Evolutionary conservation across 371 early-diverging fungal species (phyloP), one percentile per base, ranked within the genome.

Genomic region (Mucor velutinosus): DNA sequence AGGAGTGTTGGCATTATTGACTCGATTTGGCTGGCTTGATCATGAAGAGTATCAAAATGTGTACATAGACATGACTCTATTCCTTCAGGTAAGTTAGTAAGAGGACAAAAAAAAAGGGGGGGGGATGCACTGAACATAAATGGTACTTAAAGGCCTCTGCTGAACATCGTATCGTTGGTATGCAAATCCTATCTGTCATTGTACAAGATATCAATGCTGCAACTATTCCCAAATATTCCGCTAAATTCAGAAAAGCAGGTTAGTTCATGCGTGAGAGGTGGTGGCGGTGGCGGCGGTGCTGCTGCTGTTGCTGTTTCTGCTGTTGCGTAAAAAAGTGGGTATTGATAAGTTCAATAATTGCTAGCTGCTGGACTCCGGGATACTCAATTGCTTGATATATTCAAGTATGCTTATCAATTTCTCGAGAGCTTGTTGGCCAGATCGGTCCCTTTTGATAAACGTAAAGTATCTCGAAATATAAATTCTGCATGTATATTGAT

Each of bases 311-410:
- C n/a, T 15, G 21, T 45, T 14, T 4, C 7, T 12, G 7, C 3
- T 11, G 8, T 27, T 27, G 55, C 15, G 30, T 7, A 21, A 55
- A 55, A 55, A 25, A 11, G 4, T 7, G 14, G 55, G 17, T 53
- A 10, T 33, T 60, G 8, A 59, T 29, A 33, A 41, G 14, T 6
- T 1, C 11, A 49, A 49, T 21, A 55, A 23, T 47, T 4, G 8
- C n/a, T 78, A 77, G 94, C 93, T n/a, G 88, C 92, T 21, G 88
- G 87, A 19, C 93, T 94, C 72, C 83, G 94, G 37, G 95, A 94
- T 75, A 74, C 80, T 25, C 91, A 94, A 71, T 74, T 95, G 21
- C 76, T 89, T 21, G 75, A 82, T 21, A 88, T 93, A 19, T 93
- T 93, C 58, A 80, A 90, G 60, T 70, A 85, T 19, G 87, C 87